Evolutionary conservation across 1,284 basidiomycete species (phyloP), one percentile per base, ranked within the genome.

Genomic region (Heliocybe sulcata): DNA sequence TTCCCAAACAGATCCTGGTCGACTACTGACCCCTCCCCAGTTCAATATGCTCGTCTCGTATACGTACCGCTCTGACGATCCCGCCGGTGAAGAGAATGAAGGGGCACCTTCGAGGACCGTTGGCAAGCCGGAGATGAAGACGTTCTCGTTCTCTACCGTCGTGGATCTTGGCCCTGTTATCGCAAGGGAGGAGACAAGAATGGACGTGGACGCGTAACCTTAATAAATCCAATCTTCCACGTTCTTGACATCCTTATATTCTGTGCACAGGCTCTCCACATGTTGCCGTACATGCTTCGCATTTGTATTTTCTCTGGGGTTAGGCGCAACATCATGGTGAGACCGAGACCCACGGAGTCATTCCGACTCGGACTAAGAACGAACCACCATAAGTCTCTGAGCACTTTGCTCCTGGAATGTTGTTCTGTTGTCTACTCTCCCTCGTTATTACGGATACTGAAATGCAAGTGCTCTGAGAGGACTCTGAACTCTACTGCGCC

Each of bases 1-100:
- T 52, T 59, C 20, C 52, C 59, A 1, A 45, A 20, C 62, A 58
- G 1, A 25, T 42, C 10, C 55, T 63, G 29, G 56, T 60, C 67
- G 56, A 60, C 61, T 4, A 52, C 31, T 51, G 50, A 22, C 25
- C 19, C 16, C 23, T 26, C 12, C 35, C 11, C 65, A 96, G 93
- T 93, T 94, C 67, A 94, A 94, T 64, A 87, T 96, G 82, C 79
- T 94, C 57, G 86, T 97, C 1, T 85, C 91, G 3, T 97, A 93
- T 67, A 95, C 92, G 0, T 97, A 98, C 68, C 82, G 89, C 33
- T 89, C 90, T 0, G 94, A 96, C 64, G 94, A 95, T 56, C 77
- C 85, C 0, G 74, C 80, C 2, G 77, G 80, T 4, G 83, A 85
- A 53, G 77, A 79, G 60, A 80, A 79, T 35, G 71, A 66, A 29